Conservation (phyloP, 2,329 filamentous ascomycete genomes). For the Emmonsiellopsis sp. region DNA sequence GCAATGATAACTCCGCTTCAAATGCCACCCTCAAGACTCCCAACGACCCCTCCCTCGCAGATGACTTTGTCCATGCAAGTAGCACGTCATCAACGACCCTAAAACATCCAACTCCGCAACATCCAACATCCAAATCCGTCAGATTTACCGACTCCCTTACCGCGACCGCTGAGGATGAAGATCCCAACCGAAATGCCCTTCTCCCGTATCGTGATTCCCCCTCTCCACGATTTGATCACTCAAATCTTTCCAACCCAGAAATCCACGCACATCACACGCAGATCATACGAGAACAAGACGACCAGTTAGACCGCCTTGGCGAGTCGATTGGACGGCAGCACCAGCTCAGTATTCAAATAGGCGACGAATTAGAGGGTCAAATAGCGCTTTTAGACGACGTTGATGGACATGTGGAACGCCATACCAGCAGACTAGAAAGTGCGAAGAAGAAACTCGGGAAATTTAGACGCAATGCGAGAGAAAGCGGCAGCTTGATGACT, state of each 20-base stretch:
- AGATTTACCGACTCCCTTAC: slow-evolving; percentile 62
- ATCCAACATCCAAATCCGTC: slow-evolving; percentile 59
- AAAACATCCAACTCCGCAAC: slow-evolving; percentile 36
- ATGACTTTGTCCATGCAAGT: slow-evolving; percentile 57
- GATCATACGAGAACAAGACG: slow-evolving; percentile 81
- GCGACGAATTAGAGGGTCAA: slow-evolving; percentile 88
- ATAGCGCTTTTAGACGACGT: slow-evolving; percentile 83
- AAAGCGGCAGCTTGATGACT: slow-evolving; percentile 78
- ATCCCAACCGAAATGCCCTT: slow-evolving; percentile 48
- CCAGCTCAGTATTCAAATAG: slow-evolving; percentile 90
- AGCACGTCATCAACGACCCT: slow-evolving; percentile 28
- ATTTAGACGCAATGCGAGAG: slow-evolving; percentile 64
- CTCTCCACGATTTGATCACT: slow-evolving; percentile 40
- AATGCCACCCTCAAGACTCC: slow-evolving; percentile 48
- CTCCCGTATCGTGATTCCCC: slow-evolving; percentile 54
- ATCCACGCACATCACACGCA: slow-evolving; percentile 76
- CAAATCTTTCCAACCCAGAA: slow-evolving; percentile 65
- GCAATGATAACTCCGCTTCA: slow-evolving; percentile 41
- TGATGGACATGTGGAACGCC: slow-evolving; percentile 72
- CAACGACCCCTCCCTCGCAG: slow-evolving; percentile 54
- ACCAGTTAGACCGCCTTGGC: slow-evolving; percentile 82
- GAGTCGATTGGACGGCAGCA: slow-evolving; percentile 79
- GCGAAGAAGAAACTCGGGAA: slow-evolving; percentile 63
- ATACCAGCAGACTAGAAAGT: slow-evolving; percentile 65
- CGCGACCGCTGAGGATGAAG: slow-evolving; percentile 39